These are phyloP conservation scores for Sanghuangporus weigelae DNA, from an alignment of 1,284 basidiomycete species.

Conservation along the genomic window DNA sequence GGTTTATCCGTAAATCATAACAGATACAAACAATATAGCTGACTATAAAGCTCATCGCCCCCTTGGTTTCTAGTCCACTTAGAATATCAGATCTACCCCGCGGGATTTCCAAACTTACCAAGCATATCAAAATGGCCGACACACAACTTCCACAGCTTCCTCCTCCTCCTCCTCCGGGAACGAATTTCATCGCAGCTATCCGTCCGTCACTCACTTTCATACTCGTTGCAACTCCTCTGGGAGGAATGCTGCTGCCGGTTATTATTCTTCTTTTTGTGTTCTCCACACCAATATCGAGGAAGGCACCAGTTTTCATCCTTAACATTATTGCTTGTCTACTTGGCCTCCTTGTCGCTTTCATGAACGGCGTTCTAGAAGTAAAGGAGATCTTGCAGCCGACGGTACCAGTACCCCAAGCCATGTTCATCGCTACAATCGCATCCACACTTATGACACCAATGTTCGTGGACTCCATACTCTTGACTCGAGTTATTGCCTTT, in stretches of 20 bases:
- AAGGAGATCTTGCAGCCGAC: constrained; percentile 22
- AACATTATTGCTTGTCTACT: constrained; percentile 27
- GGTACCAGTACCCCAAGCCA: constrained; percentile 16
- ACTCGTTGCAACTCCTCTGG: constrained; percentile 27
- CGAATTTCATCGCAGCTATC: constrained; percentile 25
- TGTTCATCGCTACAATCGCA: constrained; percentile 20
- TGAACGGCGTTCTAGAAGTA: constrained; percentile 21
- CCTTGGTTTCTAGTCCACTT: too few relatives aligned
- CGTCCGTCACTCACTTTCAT: constrained; percentile 27
- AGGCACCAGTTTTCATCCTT: constrained; percentile 28
- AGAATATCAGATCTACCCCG: too few relatives aligned
- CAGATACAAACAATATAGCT: too few relatives aligned
- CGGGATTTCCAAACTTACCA: too few relatives aligned
- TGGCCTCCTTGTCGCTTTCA: constrained; percentile 25
- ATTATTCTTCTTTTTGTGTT: constrained; percentile 28
- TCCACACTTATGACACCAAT: constrained; percentile 25
- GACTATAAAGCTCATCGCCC: too few relatives aligned
- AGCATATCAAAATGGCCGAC: too few relatives aligned
- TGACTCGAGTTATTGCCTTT: constrained; percentile 29
- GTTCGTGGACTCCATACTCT: constrained; percentile 29
- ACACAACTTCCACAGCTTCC: too few relatives aligned
- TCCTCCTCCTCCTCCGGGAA: constrained; percentile 22
- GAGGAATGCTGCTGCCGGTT: constrained; percentile 28
- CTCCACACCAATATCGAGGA: constrained; percentile 24
- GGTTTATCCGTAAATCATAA: too few relatives aligned